Percentiles rank a stretch among this genome's conserved stretches.
phyloP scores from a whole-genome alignment of 2,329 filamentous ascomycete species.

The Phialophora expanda region DNA sequence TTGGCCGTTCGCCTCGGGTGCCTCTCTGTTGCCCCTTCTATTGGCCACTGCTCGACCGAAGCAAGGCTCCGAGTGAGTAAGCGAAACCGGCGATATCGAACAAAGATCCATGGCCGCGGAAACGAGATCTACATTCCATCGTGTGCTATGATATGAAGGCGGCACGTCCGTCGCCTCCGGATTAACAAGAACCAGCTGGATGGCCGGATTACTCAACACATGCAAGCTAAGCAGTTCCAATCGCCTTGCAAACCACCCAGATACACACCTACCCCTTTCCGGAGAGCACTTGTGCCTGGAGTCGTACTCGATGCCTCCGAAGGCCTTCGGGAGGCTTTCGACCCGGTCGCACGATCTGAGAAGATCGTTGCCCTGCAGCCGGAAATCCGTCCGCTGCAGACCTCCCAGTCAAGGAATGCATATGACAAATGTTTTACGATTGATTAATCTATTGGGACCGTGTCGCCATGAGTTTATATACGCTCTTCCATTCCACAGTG shows the following conservation, averaged over 20 bases:
- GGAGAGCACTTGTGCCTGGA: not conserved
- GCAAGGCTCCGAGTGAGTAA: constrained; percentile 2
- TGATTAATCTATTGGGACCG: not conserved
- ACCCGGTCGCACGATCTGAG: not conserved
- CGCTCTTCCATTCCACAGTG: not conserved
- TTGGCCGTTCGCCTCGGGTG: not conserved
- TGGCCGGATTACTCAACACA: not conserved
- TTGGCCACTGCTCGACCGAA: not conserved
- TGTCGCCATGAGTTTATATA: not conserved
- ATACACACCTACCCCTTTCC: not conserved
- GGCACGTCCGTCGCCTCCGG: not conserved
- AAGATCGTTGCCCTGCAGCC: not conserved
- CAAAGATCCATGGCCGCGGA: not conserved
- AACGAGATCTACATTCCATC: not conserved
- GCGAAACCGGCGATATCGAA: not conserved
- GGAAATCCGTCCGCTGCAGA: not conserved
- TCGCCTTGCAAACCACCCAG: too few relatives aligned
- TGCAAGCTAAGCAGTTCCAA: not conserved
- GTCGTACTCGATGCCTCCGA: not conserved
- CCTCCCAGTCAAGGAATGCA: not conserved
- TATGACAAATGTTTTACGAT: not conserved
- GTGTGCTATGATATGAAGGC: not conserved
- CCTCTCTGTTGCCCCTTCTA: not conserved
- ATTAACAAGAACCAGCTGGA: not conserved
- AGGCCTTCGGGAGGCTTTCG: not conserved